A percentile compares a stretch with the other conserved stretches of the same genome.
These are phyloP conservation scores for Piper betle DNA, from an alignment of 164 flowering plant species.

Conservation along the genomic window DNA sequence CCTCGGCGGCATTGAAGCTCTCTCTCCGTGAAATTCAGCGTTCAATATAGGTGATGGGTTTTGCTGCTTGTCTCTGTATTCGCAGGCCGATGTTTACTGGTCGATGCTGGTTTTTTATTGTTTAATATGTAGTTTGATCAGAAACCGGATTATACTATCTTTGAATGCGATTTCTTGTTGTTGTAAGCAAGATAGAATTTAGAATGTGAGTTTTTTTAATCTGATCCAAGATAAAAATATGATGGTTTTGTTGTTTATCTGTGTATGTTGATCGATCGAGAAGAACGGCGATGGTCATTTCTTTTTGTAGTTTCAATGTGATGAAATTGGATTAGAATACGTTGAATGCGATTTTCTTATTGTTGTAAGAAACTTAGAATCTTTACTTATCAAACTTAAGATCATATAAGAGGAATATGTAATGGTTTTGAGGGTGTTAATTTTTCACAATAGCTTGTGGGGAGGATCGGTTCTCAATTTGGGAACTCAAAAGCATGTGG, in stretches of 20 bases:
- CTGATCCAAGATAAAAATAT: too few relatives aligned
- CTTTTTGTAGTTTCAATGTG: too few relatives aligned
- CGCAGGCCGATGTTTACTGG: background rate
- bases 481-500: constrained; percentile 83
- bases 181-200: too few relatives aligned
- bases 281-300: too few relatives aligned
- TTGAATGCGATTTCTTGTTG: too few relatives aligned
- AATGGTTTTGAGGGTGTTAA: background rate
- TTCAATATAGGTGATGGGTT: constrained; percentile 58
- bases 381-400: background rate
- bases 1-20: constrained; percentile 77
- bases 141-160: too few relatives aligned
- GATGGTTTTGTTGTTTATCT: too few relatives aligned
- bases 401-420: background rate
- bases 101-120: background rate
- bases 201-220: too few relatives aligned
- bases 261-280: too few relatives aligned
- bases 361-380: background rate
- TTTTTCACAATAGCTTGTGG: constrained; percentile 22
- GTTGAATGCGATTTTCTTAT: too few relatives aligned
- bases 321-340: too few relatives aligned
- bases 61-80: background rate
- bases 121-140: too few relatives aligned
- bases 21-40: constrained; percentile 79
- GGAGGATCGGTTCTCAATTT: constrained; percentile 81